phyloP scores from a whole-genome alignment of 2,329 filamentous ascomycete genomes.

The Thermothelomyces thermophilus region DNA sequence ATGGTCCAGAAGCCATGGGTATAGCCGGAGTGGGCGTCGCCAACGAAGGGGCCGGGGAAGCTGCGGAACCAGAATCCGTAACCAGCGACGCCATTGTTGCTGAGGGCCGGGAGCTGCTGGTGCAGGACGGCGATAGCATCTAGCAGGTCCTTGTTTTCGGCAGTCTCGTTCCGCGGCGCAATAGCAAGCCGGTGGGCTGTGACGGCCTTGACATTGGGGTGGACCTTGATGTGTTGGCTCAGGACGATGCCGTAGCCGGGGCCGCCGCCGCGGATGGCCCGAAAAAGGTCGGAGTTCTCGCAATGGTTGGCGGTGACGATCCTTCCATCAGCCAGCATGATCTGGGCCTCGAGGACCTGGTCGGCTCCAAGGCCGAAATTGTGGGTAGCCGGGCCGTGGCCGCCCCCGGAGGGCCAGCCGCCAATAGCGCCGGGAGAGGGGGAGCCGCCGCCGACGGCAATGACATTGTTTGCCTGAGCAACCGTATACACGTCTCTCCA shows the following conservation, averaged over 20 bases:
- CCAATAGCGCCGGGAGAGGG: conserved; percentile 47
- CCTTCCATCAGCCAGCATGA: conserved; percentile 31
- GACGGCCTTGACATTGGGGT: conserved; percentile 12
- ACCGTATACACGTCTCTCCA: conserved; percentile 33
- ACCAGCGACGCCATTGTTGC: conserved; percentile 4
- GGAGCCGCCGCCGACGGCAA: conserved; percentile 43
- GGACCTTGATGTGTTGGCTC: conserved; percentile 10
- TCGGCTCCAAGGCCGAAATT: conserved; percentile 48
- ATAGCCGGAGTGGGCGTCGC: conserved; percentile 9
- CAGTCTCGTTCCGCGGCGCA: conserved; percentile 6
- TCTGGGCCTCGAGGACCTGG: conserved; percentile 43
- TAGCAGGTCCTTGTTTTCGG: conserved; percentile 13
- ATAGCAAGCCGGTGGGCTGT: conserved; percentile 6
- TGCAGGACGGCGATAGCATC: conserved; percentile 10
- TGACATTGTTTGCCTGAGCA: conserved; percentile 33
- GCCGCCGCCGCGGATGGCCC: conserved; percentile 16
- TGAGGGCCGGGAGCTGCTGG: conserved; percentile 6
- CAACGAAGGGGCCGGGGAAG: conserved; percentile 9
- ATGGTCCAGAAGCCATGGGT: conserved; percentile 13
- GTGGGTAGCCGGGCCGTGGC: conserved; percentile 40
- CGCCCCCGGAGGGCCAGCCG: conserved; percentile 50
- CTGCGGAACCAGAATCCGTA: conserved; percentile 16
- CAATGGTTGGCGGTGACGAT: conserved; percentile 24
- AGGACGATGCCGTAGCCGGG: conserved; percentile 17
- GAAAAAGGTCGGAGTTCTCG: conserved; percentile 15